Base-by-base conservation (phyloP, 2,329 filamentous ascomycete genomes). In the Exophiala sp. region DNA sequence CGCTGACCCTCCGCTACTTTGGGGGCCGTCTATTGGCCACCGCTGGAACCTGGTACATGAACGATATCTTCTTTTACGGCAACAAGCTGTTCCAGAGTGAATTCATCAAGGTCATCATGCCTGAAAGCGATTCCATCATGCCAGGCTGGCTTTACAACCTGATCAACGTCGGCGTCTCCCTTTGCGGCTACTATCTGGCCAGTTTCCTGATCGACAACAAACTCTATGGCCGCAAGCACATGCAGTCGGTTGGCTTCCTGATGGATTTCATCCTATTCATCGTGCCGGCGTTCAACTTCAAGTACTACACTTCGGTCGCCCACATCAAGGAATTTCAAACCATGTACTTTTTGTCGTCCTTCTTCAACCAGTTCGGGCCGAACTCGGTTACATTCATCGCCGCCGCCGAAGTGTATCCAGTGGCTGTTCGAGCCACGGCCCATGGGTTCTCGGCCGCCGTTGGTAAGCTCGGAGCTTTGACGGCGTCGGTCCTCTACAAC, bases 351-450 rank as follows among this genome's bases (percentile, higher is more conserved):
- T 69, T 97, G 61, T 95, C 88, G 6, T 95, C 88, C 19, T 97
- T 97, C 77, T 97, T 97, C 83, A 96, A 96, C 78, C 91, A 97
- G 68, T 97, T 97, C 64, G 91, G 91, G 10, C 91, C 91, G 70
- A 97, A 97, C 78, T 85, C 82, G 40, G 89, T 96, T 63, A 95
- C 90, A 56, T 97, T 97, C 85, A 80, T 97, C 60, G 87, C 95
- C 29, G 91, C 91, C 37, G 91, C 88, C 37, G 91, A 97, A 68
- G 88, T 95, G n/a, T 97, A 88, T 77, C 91, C 91, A 8, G 95
- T 90, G 0, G 87, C 90, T 8, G 83, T 97, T 60, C 89, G 91
- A 63, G 91, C 91, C 59, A 89, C 88, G 14, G 91, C 91, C 44
- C 91, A 97, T 75, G 91, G 91, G 50, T 88, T 96, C 71, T 89